These are phyloP conservation scores for Aspergillus steynii DNA, from an alignment of 495 filamentous ascomycete genomes.

Conservation along the genomic window DNA sequence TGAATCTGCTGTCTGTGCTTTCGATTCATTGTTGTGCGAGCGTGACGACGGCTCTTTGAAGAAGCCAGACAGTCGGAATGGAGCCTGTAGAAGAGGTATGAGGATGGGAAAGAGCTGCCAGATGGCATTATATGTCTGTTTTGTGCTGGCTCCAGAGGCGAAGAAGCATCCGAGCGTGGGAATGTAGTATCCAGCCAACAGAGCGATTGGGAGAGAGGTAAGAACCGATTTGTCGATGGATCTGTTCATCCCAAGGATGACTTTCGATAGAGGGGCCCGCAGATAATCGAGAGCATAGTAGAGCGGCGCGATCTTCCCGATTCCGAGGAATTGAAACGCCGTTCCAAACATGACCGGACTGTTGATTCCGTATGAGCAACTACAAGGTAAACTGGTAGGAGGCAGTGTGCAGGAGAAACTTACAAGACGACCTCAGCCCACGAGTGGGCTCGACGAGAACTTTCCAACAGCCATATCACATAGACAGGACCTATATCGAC, in stretches of 20 bases:
- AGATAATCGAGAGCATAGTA: slow-evolving; percentile 17
- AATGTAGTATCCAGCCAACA: slow-evolving; percentile 14
- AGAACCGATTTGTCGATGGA: background rate
- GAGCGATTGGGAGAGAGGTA: background rate
- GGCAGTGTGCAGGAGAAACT: background rate
- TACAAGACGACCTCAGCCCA: slow-evolving; percentile 11
- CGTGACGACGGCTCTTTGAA: background rate
- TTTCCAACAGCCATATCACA: slow-evolving; percentile 24
- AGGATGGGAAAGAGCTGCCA: slow-evolving; percentile 28
- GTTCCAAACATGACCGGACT: slow-evolving; percentile 15
- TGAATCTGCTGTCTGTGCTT: background rate
- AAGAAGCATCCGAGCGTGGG: slow-evolving; percentile 14
- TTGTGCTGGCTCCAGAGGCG: slow-evolving; percentile 7
- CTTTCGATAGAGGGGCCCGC: background rate
- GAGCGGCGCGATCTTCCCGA: slow-evolving; percentile 19
- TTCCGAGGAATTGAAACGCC: slow-evolving; percentile 16
- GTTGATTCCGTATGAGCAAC: background rate
- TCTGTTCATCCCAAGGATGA: background rate
- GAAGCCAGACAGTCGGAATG: slow-evolving; percentile 2
- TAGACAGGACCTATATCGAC: slow-evolving; percentile 16
- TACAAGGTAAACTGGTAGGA: too few species aligned
- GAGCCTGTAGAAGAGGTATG: slow-evolving; percentile 16
- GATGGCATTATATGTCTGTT: slow-evolving; percentile 15
- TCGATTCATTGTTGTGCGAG: background rate
- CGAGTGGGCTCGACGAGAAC: slow-evolving; percentile 16